phyloP scores from a whole-genome alignment of 176 grass and related monocot species.

The Eleusine coracana region DNA sequence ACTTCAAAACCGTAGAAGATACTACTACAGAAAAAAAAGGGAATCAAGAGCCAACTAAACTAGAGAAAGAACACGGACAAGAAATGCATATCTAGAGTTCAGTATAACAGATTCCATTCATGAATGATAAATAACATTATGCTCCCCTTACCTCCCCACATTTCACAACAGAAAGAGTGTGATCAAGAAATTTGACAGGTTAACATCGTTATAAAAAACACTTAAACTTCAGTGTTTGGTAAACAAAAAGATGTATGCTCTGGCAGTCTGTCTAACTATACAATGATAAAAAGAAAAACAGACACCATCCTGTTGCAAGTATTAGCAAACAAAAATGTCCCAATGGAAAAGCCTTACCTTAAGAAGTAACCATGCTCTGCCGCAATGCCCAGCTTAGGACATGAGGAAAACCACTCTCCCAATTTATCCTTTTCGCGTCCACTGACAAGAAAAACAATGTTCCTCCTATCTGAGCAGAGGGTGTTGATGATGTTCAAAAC shows the following conservation, averaged over 20 bases:
- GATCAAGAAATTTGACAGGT: not conserved
- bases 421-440: conserved; percentile 67
- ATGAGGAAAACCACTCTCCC: conserved; percentile 73
- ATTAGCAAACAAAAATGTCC: conserved; percentile 13
- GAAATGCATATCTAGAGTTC: not conserved
- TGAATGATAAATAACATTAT: not conserved
- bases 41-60: not conserved
- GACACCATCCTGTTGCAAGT: not conserved
- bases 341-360: conserved; percentile 49
- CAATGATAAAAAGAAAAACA: conserved; percentile 9
- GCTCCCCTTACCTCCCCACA: not conserved
- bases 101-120: not conserved
- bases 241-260: not conserved
- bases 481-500: conserved; percentile 76
- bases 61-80: not conserved
- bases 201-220: conserved; percentile 13
- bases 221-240: conserved; percentile 21
- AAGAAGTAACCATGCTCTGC: conserved; percentile 91
- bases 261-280: conserved; percentile 4
- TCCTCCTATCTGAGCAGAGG: conserved; percentile 75
- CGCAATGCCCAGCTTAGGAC: conserved; percentile 74
- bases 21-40: not conserved
- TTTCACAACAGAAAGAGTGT: conserved; percentile 1
- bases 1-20: not conserved
- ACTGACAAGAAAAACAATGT: conserved; percentile 78